A percentile compares a stretch with the other conserved stretches of the same genome.
Evolutionary conservation across 495 filamentous ascomycete species (phyloP).

Genomic region (Cudoniella acicularis): DNA sequence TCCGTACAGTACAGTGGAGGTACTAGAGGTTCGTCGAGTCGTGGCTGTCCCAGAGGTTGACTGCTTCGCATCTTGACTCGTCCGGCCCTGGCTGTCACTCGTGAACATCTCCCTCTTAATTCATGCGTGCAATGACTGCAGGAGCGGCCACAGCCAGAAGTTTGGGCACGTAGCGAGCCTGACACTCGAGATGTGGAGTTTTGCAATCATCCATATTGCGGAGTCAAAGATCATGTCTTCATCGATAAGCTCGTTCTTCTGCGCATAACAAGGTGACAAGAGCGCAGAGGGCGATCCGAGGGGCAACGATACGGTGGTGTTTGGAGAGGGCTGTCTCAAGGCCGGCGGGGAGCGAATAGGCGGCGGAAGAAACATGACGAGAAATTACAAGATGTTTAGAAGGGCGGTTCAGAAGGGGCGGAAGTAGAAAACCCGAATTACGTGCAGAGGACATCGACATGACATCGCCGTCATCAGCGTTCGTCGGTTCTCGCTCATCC

Average conservation of each 20-base stretch:
- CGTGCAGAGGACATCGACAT: constrained; percentile 2
- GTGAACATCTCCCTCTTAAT: no score
- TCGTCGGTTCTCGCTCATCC: neutral
- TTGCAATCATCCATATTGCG: constrained; percentile 1
- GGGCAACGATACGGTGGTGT: neutral
- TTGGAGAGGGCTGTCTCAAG: neutral
- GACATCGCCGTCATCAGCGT: neutral
- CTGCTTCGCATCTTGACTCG: no score
- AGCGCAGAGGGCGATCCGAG: neutral
- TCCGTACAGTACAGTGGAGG: no score
- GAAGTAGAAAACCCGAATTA: neutral
- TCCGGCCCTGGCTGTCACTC: no score
- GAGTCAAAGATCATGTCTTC: neutral
- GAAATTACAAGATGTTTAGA: constrained; percentile 16
- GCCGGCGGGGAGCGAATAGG: constrained; percentile 1
- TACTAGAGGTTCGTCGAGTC: no score
- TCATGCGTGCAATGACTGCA: no score
- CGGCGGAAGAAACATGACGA: constrained; percentile 17
- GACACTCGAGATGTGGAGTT: neutral
- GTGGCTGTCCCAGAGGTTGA: no score
- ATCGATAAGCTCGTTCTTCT: neutral
- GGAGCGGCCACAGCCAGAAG: neutral
- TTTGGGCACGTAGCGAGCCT: neutral
- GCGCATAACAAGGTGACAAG: neutral
- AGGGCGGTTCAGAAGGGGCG: no score